phyloP scores from a whole-genome alignment of 768 basidiomycete genomes.

The Coprinopsis cinerea region DNA sequence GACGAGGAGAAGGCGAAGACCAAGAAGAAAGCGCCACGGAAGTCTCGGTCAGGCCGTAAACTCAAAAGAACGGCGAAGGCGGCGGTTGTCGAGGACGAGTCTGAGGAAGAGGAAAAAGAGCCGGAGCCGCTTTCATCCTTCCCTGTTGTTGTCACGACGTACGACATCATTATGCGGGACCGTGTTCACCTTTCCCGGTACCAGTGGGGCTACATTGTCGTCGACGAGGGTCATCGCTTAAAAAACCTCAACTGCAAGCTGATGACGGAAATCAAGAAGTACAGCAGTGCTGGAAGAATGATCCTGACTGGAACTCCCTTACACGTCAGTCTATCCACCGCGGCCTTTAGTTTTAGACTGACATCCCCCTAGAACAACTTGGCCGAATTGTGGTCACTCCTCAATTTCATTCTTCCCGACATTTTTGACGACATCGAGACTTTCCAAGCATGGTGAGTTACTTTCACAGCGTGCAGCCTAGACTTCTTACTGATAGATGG shows the following conservation, averaged over 20 bases:
- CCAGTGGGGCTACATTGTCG: slow-evolving; percentile 88
- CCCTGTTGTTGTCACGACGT: slow-evolving; percentile 86
- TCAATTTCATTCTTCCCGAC: slow-evolving; percentile 94
- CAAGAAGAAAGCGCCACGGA: slow-evolving; percentile 7
- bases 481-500: slow-evolving; percentile 20
- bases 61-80: slow-evolving; percentile 17
- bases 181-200: slow-evolving; percentile 54
- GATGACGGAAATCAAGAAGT: slow-evolving; percentile 86
- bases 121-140: slow-evolving; percentile 36
- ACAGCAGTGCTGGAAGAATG: slow-evolving; percentile 79
- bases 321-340: slow-evolving; percentile 51
- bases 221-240: slow-evolving; percentile 91
- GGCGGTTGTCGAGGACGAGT: slow-evolving; percentile 15
- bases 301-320: slow-evolving; percentile 95
- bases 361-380: slow-evolving; percentile 81
- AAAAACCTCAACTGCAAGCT: slow-evolving; percentile 93
- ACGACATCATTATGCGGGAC: slow-evolving; percentile 89
- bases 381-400: slow-evolving; percentile 87
- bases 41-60: slow-evolving; percentile 10
- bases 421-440: slow-evolving; percentile 86
- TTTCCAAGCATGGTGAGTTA: slow-evolving; percentile 79
- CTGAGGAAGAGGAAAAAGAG: slow-evolving; percentile 17
- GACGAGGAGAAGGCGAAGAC: slow-evolving; percentile 17
- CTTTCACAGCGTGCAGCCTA: neutral
- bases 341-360: slow-evolving; percentile 2